Percentiles rank a stretch among this genome's conserved stretches.
phyloP scores from a whole-genome alignment of 75 land plant genomes.

The Cryptomeria japonica region DNA sequence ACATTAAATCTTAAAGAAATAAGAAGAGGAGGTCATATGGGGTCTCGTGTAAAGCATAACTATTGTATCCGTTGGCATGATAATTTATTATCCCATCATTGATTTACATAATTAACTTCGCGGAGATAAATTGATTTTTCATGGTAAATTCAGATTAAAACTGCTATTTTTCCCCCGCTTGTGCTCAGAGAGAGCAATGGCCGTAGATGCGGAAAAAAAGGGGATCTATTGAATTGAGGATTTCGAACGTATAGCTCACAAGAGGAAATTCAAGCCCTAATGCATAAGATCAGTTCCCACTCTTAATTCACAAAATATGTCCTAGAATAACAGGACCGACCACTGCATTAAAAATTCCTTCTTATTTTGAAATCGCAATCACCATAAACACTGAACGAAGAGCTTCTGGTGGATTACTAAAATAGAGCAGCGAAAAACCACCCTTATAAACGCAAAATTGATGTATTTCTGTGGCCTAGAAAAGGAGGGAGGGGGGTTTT shows the following conservation, averaged over 20 bases:
- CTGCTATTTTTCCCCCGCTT: background rate
- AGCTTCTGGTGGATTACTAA: background rate
- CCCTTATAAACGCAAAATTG: background rate
- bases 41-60: too few species aligned
- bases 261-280: background rate
- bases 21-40: background rate
- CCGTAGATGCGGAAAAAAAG: background rate
- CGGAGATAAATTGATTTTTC: background rate
- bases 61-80: background rate
- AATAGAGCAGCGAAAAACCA: background rate
- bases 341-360: background rate
- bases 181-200: background rate
- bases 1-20: background rate
- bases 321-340: background rate
- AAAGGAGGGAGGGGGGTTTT: too few species aligned
- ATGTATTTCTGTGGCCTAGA: too few species aligned
- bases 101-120: background rate
- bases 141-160: background rate
- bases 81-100: background rate
- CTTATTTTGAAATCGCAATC: background rate
- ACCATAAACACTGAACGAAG: background rate
- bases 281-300: background rate
- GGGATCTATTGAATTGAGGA: background rate
- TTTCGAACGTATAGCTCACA: background rate
- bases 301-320: background rate